These are phyloP conservation scores for Solanum gandarillasii DNA, from an alignment of 257 asterid genomes.

Conservation along the genomic window DNA sequence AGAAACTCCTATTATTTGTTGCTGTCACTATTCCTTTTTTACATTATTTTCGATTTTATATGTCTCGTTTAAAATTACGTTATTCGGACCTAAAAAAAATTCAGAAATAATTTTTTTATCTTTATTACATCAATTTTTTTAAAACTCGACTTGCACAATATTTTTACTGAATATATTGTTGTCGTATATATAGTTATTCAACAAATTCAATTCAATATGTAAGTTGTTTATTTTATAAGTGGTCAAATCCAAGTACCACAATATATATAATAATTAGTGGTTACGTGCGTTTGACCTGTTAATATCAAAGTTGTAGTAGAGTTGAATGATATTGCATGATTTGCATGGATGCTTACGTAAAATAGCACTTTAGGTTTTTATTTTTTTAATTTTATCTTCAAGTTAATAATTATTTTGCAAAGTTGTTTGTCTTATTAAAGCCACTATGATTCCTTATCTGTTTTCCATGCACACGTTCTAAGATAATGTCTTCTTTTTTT, in stretches of 20 bases:
- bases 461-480: neutral
- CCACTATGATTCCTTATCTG: slow-evolving; percentile 2
- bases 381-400: neutral
- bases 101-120: too few relatives aligned
- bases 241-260: neutral
- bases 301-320: neutral
- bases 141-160: neutral
- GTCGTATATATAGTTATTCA: neutral
- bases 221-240: neutral
- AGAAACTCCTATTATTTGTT: too few relatives aligned
- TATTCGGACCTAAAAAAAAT: neutral
- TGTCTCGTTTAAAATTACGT: too few relatives aligned
- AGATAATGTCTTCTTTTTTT: neutral
- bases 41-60: too few relatives aligned
- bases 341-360: slow-evolving; percentile 15
- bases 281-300: neutral
- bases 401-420: neutral
- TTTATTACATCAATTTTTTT: too few relatives aligned
- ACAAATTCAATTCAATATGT: neutral
- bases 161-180: too few relatives aligned
- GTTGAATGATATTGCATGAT: slow-evolving; percentile 8
- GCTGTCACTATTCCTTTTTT: too few relatives aligned
- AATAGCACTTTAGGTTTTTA: neutral
- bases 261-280: neutral
- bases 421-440: neutral